Conservation (phyloP, 768 basidiomycete genomes). For the Psilocybe subaeruginosa region DNA sequence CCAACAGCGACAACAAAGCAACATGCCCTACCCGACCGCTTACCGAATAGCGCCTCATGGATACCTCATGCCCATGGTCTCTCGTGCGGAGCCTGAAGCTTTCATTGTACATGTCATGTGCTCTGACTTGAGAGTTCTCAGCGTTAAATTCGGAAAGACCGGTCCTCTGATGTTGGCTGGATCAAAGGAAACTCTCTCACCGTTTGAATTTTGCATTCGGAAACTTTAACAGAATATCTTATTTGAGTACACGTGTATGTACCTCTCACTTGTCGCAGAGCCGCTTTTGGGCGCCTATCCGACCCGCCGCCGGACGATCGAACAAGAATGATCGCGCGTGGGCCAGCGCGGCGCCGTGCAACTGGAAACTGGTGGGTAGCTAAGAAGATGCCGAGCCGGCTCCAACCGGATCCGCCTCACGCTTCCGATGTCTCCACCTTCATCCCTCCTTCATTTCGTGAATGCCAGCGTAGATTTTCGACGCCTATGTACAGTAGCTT, state of each 20-base stretch:
- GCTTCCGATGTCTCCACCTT: not conserved
- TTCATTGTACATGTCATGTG: no score
- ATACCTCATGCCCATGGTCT: not conserved
- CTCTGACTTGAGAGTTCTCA: no score
- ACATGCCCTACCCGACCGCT: not conserved
- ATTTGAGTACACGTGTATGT: not conserved
- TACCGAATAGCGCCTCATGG: not conserved
- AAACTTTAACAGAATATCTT: no score
- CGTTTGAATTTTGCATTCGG: no score
- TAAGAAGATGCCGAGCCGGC: not conserved
- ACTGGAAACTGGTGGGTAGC: not conserved
- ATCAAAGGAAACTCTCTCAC: no score
- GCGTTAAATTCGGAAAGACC: no score
- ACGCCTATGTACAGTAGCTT: no score
- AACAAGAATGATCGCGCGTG: not conserved
- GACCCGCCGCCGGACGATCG: not conserved
- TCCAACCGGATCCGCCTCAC: not conserved
- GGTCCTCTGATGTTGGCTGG: no score
- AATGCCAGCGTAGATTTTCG: no score
- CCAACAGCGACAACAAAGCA: not conserved
- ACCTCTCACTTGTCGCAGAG: not conserved
- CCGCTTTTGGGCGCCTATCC: not conserved
- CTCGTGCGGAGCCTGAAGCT: no score
- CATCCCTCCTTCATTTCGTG: no score
- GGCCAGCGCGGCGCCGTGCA: no score